A percentile compares a stretch with the other conserved stretches of the same genome.
These are phyloP conservation scores for Hypoxylon sp. DNA, from an alignment of 2,329 filamentous ascomycete genomes.

Conservation along the genomic window DNA sequence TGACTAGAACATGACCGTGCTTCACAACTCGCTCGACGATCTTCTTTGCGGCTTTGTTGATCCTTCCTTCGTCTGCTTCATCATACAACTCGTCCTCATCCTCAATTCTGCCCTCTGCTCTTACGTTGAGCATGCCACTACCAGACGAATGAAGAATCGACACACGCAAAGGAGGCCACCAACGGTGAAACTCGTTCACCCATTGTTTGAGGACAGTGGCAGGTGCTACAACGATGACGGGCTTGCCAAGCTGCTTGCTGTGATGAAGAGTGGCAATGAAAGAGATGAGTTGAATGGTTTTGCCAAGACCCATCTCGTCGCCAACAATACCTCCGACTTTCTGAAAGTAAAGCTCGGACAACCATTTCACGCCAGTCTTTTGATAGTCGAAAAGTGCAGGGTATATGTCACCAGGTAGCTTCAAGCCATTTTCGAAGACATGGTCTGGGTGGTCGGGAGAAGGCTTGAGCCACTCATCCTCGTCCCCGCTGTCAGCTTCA, in stretches of 20 bases:
- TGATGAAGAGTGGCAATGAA: conserved; percentile 94
- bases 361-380: conserved; percentile 96
- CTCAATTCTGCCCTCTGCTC: conserved; percentile 71
- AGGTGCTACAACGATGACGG: conserved; percentile 91
- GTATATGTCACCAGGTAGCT: conserved; percentile 91
- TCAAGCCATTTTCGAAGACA: conserved; percentile 80
- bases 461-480: conserved; percentile 83
- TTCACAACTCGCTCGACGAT: conserved; percentile 86
- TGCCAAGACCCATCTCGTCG: conserved; percentile 99
- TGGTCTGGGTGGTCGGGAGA: conserved; percentile 87
- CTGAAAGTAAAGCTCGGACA: conserved; percentile 91
- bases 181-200: conserved; percentile 98
- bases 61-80: conserved; percentile 64
- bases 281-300: conserved; percentile 81
- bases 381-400: conserved; percentile 96
- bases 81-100: conserved; percentile 69
- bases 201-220: conserved; percentile 97
- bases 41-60: conserved; percentile 78
- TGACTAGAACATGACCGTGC: conserved; percentile 93
- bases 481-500: conserved; percentile 56
- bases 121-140: conserved; percentile 92
- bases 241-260: conserved; percentile 85
- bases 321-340: conserved; percentile 94
- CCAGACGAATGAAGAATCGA: conserved; percentile 96
- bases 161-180: conserved; percentile 99